phyloP scores from a whole-genome alignment of 352 stramenopile genomes.

The Globisporangium nagaii region DNA sequence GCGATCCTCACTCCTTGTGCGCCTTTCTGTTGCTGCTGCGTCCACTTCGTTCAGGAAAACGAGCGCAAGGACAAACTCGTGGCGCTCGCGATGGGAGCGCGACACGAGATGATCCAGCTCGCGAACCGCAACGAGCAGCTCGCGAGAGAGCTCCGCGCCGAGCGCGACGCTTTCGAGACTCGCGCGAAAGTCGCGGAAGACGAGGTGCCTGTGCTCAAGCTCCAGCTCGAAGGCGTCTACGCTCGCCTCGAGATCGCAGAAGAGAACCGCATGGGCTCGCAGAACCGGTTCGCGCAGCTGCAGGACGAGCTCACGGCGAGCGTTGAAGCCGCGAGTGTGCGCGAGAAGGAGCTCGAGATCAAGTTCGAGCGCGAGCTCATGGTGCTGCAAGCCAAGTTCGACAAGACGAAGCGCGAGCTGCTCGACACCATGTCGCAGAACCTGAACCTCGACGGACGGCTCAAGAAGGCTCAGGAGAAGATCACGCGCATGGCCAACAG shows the following conservation, averaged over 20 bases:
- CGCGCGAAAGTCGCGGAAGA: conserved; percentile 31
- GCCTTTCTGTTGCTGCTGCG: not conserved
- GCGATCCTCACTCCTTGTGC: no score
- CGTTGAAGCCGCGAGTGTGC: conserved; percentile 19
- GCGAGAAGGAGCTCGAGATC: conserved; percentile 37
- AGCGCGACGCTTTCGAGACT: conserved; percentile 15
- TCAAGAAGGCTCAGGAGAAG: conserved; percentile 71
- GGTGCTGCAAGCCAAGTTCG: conserved; percentile 47
- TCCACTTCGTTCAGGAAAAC: no score
- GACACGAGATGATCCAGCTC: conserved; percentile 58
- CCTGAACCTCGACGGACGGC: conserved; percentile 49
- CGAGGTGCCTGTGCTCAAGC: conserved; percentile 26
- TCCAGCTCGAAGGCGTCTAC: conserved; percentile 46
- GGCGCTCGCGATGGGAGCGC: conserved; percentile 68
- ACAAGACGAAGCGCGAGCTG: conserved; percentile 75
- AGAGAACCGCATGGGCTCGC: conserved; percentile 15
- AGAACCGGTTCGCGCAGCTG: conserved; percentile 19
- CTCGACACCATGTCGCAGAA: conserved; percentile 66
- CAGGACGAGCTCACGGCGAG: conserved; percentile 22
- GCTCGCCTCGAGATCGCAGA: conserved; percentile 35
- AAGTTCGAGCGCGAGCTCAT: conserved; percentile 38
- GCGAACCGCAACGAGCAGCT: conserved; percentile 41
- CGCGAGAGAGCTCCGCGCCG: conserved; percentile 23
- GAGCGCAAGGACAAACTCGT: conserved; percentile 71
- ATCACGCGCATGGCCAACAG: conserved; percentile 34